Conservation (phyloP, 257 asterid species). For the Mitragyna speciosa region DNA sequence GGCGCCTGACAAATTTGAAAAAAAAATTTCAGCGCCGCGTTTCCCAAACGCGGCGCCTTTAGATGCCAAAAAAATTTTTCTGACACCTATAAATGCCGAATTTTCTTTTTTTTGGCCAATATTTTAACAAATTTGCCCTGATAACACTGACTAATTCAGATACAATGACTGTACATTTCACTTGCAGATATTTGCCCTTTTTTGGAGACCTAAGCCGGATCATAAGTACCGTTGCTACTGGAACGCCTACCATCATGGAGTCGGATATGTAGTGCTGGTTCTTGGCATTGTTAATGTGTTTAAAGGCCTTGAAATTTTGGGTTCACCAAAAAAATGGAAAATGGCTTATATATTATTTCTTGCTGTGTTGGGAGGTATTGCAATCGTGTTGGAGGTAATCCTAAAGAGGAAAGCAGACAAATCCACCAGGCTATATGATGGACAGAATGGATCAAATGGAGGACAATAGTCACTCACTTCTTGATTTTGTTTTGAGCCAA, state of each 20-base stretch:
- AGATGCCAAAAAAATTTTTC: no score
- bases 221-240: slow-evolving; percentile 31
- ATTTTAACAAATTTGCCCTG: no score
- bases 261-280: slow-evolving; percentile 24
- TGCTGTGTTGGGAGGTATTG: slow-evolving; percentile 8
- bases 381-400: slow-evolving; percentile 10
- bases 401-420: slow-evolving; percentile 3
- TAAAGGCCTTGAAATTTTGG: slow-evolving; percentile 26
- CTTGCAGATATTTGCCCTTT: slow-evolving; percentile 22
- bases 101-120: no score
- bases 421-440: slow-evolving; percentile 5
- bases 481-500: not conserved
- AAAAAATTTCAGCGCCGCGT: no score
- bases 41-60: no score
- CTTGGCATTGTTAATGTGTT: slow-evolving; percentile 32
- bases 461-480: slow-evolving; percentile 9
- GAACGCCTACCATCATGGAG: slow-evolving; percentile 25
- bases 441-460: slow-evolving; percentile 10
- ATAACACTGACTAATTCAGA: not conserved
- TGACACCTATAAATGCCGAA: no score
- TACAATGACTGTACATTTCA: not conserved
- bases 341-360: slow-evolving; percentile 18
- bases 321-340: slow-evolving; percentile 21
- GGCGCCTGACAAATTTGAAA: no score
- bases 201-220: slow-evolving; percentile 29